phyloP scores from a whole-genome alignment of 2,329 filamentous ascomycete species.

The Lachnellula suecica region DNA sequence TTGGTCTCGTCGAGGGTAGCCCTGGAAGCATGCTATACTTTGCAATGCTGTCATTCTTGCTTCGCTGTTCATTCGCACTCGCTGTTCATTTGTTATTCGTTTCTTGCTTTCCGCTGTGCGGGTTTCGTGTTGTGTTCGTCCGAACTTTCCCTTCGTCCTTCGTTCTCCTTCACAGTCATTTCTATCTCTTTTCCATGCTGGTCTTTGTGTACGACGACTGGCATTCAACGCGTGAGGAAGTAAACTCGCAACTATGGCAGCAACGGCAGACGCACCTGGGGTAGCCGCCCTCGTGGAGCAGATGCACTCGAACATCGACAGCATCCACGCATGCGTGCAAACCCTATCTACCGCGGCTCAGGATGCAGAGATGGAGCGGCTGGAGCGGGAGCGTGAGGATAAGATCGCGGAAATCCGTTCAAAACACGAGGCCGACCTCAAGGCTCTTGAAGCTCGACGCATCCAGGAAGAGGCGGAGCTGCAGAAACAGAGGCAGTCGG shows the following conservation, averaged over 20 bases:
- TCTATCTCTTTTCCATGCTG: too few relatives aligned
- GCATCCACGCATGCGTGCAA: conserved; percentile 23
- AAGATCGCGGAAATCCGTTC: conserved; percentile 20
- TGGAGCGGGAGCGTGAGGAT: conserved; percentile 22
- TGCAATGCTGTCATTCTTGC: neutral
- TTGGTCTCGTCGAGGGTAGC: neutral
- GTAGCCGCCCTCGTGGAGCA: conserved; percentile 25
- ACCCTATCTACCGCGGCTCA: conserved; percentile 23
- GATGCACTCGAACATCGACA: conserved; percentile 30
- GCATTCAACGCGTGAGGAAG: neutral
- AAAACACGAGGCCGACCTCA: conserved; percentile 18
- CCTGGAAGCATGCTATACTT: neutral
- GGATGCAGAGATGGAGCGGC: conserved; percentile 23
- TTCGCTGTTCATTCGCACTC: neutral
- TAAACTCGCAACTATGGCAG: neutral
- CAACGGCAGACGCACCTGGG: too few relatives aligned
- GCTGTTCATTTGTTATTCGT: too few relatives aligned
- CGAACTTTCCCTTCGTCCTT: too few relatives aligned
- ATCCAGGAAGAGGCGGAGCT: conserved; percentile 18
- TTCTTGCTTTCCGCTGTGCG: too few relatives aligned
- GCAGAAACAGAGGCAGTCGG: conserved; percentile 11
- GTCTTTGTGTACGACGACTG: neutral
- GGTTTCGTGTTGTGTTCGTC: too few relatives aligned
- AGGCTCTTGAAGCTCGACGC: conserved; percentile 13
- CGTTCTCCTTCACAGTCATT: too few relatives aligned